Evolutionary conservation across 176 grass and related monocot genomes (phyloP), one percentile per base, ranked within the genome.

Genomic region (Hordeum marinum): DNA sequence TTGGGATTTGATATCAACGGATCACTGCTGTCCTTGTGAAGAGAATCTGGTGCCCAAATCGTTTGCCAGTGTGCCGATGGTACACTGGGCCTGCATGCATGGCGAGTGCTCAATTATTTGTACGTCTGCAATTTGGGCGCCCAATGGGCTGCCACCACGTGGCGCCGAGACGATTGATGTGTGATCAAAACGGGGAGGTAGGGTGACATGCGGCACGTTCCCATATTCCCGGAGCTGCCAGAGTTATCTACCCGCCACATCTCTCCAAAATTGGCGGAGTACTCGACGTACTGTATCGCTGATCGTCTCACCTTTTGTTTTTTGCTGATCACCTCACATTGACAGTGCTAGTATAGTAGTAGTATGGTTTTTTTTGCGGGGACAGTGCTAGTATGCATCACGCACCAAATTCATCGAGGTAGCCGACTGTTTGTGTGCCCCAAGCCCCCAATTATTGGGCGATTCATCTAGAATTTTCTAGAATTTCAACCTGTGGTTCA

Each of bases 161-260:
- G 75, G 45, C 26, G 45, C 6, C 0, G 10, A n/a, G 26, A 14
- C 1, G 58, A 2, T 2, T 26, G 75, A 24, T 64, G 36, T 40
- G 20, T 7, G 42, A 71, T 31, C 42, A 45, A 15, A 35, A 32
- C 5, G 60, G 9, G 11, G 60, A 68, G 67, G 82, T 63, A 42
- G 50, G 3, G 35, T 5, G 72, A 45, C 54, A 24, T 50, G 79
- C 6, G 6, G 34, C 62, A 2, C 74, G 2, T 15, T 90, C 89
- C 89, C 74, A 25, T 61, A 40, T 80, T 84, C 67, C 89, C 5
- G 89, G 84, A 87, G 74, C 36, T 4, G 43, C 58, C 80, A 7
- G 13, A 11, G 8, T 75, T 81, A 50, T 48, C 5, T 43, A 9
- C 8, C 76, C 8, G 78, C 7, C 68, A 12, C 57, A 21, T 31